A percentile compares a stretch with the other conserved stretches of the same genome.
phyloP scores from a whole-genome alignment of 129 eudicot genomes.

The Deinandra increscens region DNA sequence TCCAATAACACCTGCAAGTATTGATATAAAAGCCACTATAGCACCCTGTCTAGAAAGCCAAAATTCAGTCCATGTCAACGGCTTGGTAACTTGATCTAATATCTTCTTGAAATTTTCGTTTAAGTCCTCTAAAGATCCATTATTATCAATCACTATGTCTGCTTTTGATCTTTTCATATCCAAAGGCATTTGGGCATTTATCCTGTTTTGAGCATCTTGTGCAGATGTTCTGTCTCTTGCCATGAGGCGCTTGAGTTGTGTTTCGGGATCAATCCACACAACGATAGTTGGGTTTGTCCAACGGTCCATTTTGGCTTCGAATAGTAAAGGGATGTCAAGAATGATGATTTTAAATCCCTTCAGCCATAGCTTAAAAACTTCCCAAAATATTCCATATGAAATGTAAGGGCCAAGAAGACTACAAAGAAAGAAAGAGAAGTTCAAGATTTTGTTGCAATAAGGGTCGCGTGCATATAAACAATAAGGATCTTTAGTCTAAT shows the following conservation, averaged over 20 bases:
- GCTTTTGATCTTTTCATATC: constrained; percentile 72
- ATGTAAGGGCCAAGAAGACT: constrained; percentile 95
- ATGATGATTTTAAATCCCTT: constrained; percentile 65
- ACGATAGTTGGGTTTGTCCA: constrained; percentile 90
- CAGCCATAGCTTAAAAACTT: constrained; percentile 83
- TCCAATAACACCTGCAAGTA: constrained; percentile 51
- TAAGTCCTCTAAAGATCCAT: constrained; percentile 69
- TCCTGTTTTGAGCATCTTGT: constrained; percentile 82
- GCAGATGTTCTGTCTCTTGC: constrained; percentile 66
- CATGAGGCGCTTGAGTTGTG: constrained; percentile 76
- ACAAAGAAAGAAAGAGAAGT: constrained; percentile 21
- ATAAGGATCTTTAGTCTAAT: too few species aligned
- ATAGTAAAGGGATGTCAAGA: constrained; percentile 83
- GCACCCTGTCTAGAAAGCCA: constrained; percentile 86
- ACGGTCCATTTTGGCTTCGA: constrained; percentile 77
- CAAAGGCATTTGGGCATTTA: constrained; percentile 86
- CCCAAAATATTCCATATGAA: constrained; percentile 63
- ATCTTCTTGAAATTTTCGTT: constrained; percentile 56
- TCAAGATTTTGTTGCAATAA: not conserved
- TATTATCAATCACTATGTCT: constrained; percentile 74
- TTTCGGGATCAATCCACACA: constrained; percentile 86
- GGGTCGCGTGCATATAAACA: too few species aligned
- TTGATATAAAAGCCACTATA: constrained; percentile 45
- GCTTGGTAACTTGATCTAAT: constrained; percentile 57
- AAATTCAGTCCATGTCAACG: constrained; percentile 89